Base-by-base conservation (phyloP, 345 rosid genomes). In the Eucalyptus paniculata region DNA sequence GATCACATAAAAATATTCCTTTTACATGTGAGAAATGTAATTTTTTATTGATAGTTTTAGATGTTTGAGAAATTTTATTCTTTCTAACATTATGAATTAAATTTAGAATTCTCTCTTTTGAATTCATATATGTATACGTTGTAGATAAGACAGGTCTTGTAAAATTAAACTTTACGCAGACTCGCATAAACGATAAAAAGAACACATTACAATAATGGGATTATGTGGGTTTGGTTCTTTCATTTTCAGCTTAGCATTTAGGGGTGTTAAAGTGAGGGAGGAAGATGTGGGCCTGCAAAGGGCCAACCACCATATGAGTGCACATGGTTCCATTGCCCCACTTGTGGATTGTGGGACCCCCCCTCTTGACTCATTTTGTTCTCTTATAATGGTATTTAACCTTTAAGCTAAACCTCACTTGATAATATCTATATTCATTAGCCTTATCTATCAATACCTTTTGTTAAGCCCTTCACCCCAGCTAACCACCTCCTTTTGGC, bases 261-360 rank as follows among this genome's bases (percentile, higher is more conserved):
- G 91, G 50, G 90, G 89, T 87, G 86, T 82, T 82, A 89, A 87
- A 85, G 91, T 34, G 90, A 91, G 88, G 77, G 86, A 87, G 65
- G 87, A 26, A 67, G 50, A 32, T 72, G 94, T 92, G 93, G 95
- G 95, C 47, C 85, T 40, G 85, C 85, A 40, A 23, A 50, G 89
- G 88, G 90, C 95, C 96, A 94, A 94, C 95, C 90, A 94, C 95
- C 95, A 94, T 94, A 95, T 95, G 96, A 91, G 90, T 87, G 96
- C 96, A 94, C 96, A 94, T 94, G 96, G 91, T 91, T 90, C 94
- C 95, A 86, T 89, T 90, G 90, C 83, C 92, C 95, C 93, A 90
- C 93, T 92, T 60, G 54, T 92, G 93, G 89, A 90, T 86, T 12
- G 87, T 50, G 87, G 87, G 87, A 7, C 87, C 58, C 87, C 51